A percentile compares a stretch with the other conserved stretches of the same genome.
phyloP scores from a whole-genome alignment of 495 filamentous ascomycete genomes.

The Glonium stellatum region DNA sequence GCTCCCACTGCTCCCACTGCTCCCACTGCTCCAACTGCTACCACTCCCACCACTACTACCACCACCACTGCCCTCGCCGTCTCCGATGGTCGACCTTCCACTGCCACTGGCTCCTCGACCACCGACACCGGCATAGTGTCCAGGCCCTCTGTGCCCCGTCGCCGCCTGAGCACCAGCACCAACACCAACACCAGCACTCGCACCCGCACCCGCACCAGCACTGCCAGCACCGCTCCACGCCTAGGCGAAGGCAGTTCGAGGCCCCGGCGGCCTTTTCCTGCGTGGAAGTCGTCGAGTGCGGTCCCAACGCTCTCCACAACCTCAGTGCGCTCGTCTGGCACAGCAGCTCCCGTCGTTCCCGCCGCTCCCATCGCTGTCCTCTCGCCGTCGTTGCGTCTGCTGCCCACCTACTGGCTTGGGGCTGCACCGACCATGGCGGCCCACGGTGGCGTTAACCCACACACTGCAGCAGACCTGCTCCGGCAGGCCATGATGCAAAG shows the following conservation, averaged over 20 bases:
- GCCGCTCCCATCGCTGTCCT: no score
- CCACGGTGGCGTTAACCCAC: constrained; percentile 37
- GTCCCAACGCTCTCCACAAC: constrained; percentile 24
- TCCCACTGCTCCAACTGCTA: neutral
- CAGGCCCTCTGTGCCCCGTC: neutral
- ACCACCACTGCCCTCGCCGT: neutral
- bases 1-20: no score
- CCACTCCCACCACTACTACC: neutral
- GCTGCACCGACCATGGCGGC: constrained; percentile 11
- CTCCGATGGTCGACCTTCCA: neutral
- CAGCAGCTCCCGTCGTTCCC: neutral
- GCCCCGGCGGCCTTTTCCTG: constrained; percentile 5
- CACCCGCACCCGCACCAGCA: neutral
- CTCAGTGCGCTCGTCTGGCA: neutral
- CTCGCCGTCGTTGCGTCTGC: constrained; percentile 11
- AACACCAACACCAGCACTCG: neutral
- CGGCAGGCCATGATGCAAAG: constrained; percentile 46
- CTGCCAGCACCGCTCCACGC: neutral
- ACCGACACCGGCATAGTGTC: neutral
- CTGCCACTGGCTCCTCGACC: neutral
- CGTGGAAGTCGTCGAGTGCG: constrained; percentile 16
- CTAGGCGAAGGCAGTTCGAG: neutral
- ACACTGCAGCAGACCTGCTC: constrained; percentile 47
- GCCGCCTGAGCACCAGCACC: neutral
- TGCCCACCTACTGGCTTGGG: constrained; percentile 17